Conservation (phyloP, 1,284 basidiomycete genomes). For the Boletus albobrunnescens region DNA sequence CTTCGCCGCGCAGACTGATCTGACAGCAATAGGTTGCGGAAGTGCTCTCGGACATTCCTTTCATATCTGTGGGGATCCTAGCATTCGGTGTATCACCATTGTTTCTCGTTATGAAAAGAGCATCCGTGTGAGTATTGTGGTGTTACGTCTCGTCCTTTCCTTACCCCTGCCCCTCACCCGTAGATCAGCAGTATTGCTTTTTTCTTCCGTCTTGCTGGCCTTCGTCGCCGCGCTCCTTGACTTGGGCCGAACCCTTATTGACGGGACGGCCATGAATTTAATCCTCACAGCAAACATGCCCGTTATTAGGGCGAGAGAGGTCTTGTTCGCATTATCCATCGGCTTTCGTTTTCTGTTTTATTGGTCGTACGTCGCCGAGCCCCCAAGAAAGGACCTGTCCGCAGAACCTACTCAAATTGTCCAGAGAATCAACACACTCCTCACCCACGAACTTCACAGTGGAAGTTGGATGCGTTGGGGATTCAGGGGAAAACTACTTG, state of each 20-base stretch:
- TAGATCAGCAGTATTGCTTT: constrained; percentile 53
- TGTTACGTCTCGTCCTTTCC: not conserved
- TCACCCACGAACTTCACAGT: constrained; percentile 40
- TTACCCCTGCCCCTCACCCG: constrained; percentile 4
- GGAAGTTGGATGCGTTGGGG: constrained; percentile 67
- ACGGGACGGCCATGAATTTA: constrained; percentile 32
- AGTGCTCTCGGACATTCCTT: constrained; percentile 63
- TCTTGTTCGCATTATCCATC: constrained; percentile 53
- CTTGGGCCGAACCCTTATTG: constrained; percentile 51
- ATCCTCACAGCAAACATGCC: constrained; percentile 26
- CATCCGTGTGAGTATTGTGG: constrained; percentile 47
- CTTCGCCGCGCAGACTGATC: not conserved
- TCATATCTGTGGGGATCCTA: constrained; percentile 62
- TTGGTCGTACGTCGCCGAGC: constrained; percentile 60
- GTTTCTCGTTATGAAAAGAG: constrained; percentile 54
- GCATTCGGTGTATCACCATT: constrained; percentile 62
- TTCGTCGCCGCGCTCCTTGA: constrained; percentile 66
- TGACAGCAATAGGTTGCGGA: constrained; percentile 47
- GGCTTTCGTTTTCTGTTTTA: constrained; percentile 63
- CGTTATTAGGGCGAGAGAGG: constrained; percentile 54
- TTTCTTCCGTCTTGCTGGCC: constrained; percentile 51
- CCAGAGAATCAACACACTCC: constrained; percentile 19
- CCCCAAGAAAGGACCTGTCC: constrained; percentile 45
- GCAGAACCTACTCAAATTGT: constrained; percentile 13
- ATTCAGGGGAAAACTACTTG: constrained; percentile 46